Conservation (phyloP, 2,329 filamentous ascomycete genomes). For the Trichoderma brevicompactum region DNA sequence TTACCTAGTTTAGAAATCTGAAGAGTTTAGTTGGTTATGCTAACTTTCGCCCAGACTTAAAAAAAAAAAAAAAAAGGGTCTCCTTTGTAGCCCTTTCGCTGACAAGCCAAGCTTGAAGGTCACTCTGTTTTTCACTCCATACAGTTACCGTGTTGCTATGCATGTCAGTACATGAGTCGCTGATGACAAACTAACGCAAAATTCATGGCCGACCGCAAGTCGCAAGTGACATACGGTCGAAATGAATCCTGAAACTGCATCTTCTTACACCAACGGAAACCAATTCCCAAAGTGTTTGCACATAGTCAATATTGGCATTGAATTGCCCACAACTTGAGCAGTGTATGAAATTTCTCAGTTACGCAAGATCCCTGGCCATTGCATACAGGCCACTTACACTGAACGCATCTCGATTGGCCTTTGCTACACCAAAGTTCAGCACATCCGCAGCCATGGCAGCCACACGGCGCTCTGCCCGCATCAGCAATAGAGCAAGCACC, state of each 20-base stretch:
- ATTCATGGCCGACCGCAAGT: not conserved
- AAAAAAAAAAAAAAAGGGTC: not conserved
- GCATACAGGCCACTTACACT: constrained; percentile 3
- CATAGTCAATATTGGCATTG: not conserved
- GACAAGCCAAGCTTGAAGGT: not conserved
- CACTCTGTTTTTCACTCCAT: constrained; percentile 6
- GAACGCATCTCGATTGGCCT: not conserved
- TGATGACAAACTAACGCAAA: constrained; percentile 15
- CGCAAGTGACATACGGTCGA: not conserved
- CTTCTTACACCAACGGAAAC: not conserved
- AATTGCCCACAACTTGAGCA: not conserved
- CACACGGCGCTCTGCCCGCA: constrained; percentile 48
- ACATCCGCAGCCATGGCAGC: constrained; percentile 36
- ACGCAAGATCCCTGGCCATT: not conserved
- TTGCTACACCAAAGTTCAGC: constrained; percentile 4
- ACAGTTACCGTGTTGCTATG: constrained; percentile 6
- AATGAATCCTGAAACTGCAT: not conserved
- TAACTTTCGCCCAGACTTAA: not conserved
- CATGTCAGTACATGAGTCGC: constrained; percentile 10
- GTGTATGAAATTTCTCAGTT: not conserved
- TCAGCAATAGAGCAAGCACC: constrained; percentile 37
- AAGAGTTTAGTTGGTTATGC: not conserved
- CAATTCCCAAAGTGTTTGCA: not conserved
- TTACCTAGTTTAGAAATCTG: constrained; percentile 11
- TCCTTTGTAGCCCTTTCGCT: not conserved